A percentile compares a stretch with the other conserved stretches of the same genome.
phyloP scores from a whole-genome alignment of 2,329 filamentous ascomycete genomes.

The Pseudogymnoascus sp. region DNA sequence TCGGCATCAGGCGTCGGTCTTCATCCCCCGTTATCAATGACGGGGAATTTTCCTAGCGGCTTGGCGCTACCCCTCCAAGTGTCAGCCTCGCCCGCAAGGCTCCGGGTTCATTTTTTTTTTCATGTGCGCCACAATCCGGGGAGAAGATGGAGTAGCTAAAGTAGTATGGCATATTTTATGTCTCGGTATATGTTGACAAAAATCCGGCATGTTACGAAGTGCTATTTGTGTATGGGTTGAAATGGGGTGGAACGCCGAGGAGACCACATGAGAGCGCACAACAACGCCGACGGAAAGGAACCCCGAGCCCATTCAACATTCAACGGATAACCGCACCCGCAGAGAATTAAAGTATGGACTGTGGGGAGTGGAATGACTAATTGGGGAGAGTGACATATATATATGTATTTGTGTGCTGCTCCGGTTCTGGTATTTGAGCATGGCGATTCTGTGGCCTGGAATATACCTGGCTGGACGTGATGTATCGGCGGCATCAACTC shows the following conservation, averaged over 20 bases:
- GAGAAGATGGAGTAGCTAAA: not conserved
- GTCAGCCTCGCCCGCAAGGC: slow-evolving; percentile 7
- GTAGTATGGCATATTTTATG: not conserved
- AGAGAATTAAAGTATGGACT: not conserved
- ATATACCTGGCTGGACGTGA: not conserved
- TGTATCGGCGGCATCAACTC: not conserved
- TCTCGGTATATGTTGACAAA: not conserved
- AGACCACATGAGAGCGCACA: not conserved
- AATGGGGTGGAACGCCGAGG: not conserved
- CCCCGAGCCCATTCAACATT: not conserved
- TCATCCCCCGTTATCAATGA: slow-evolving; percentile 10
- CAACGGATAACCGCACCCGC: not conserved
- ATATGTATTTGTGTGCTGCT: not conserved
- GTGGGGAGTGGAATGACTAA: not conserved
- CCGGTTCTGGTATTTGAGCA: not conserved
- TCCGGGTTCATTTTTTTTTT: not conserved
- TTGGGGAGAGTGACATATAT: not conserved
- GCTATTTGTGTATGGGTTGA: not conserved
- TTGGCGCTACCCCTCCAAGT: not conserved
- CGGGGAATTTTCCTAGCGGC: not conserved
- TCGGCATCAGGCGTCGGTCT: not conserved
- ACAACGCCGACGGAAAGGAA: not conserved
- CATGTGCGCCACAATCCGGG: not conserved
- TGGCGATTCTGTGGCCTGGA: not conserved
- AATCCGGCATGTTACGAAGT: not conserved